Evolutionary conservation across 2,329 filamentous ascomycete species (phyloP), one percentile per base, ranked within the genome.

Genomic region (Fusarium sp.): DNA sequence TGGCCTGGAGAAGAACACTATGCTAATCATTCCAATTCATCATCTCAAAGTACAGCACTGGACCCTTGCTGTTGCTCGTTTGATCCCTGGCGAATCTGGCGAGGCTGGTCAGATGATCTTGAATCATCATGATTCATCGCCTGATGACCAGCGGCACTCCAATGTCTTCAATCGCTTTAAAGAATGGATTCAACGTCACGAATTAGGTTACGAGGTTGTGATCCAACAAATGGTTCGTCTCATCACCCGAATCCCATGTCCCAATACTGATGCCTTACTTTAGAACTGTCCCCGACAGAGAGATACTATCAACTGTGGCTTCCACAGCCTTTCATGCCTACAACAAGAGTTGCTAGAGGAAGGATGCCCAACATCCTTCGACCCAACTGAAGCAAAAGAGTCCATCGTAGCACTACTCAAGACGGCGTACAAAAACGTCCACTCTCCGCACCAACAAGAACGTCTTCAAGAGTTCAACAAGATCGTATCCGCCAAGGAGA

Each of bases 21-120:
- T 38, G 6, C 13, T 56, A n/a, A 46, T 45, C 10, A 51, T 61
- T 13, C 10, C 31, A 0, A 51, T 61, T 5, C 50, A 61, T 15
- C 50, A 61, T 6, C 10, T 2, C 2, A 31, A 19, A 4, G 9
- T 45, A 0, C 35, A 47, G n/a, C 51, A 54, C 14, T 54, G 51
- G 51, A 32, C 51, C 4, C 27, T 54, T 3, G 51, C 27, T 11
- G 21, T 54, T 5, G 15, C 52, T 1, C 27, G 31, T 1, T 25
- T 52, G 2, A 35, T 33, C 2, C 9, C 15, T 1, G 21, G 8
- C 23, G 23, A 25, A 6, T 8, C 23, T 25, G 23, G 23, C 23
- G 23, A 25, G 23, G 2, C 23, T 25, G 23, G 41, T 0, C 15
- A n/a, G 0, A 54, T 54, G 51, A 4, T 15, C 4, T 17, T 54